Evolutionary conservation across 352 stramenopile species (phyloP).

Genomic region (Detonula confervacea): DNA sequence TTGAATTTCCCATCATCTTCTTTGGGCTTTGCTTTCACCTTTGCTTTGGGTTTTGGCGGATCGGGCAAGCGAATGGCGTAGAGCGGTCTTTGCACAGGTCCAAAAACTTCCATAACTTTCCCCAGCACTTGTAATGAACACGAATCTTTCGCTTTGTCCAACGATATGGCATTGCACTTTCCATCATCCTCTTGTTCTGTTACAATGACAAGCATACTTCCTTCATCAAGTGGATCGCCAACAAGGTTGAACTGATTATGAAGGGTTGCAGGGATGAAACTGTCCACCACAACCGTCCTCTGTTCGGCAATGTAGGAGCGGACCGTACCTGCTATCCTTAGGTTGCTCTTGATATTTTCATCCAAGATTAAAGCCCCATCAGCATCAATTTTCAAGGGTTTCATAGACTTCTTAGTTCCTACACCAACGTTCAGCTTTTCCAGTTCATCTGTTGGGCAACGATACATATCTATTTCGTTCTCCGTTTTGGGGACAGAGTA

Average conservation of each 20-base stretch:
- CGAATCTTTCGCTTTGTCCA: conserved; percentile 22
- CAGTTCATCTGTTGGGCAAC: conserved; percentile 56
- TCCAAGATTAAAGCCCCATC: conserved; percentile 23
- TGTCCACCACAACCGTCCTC: conserved; percentile 75
- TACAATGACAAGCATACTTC: conserved; percentile 68
- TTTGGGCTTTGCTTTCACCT: not conserved
- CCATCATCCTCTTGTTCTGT: conserved; percentile 11
- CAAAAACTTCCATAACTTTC: conserved; percentile 84
- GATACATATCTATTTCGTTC: conserved; percentile 75
- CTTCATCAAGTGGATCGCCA: conserved; percentile 61
- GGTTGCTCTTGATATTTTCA: conserved; percentile 21
- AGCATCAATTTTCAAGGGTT: conserved; percentile 1
- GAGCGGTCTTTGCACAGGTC: conserved; percentile 72
- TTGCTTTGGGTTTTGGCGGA: conserved; percentile 26
- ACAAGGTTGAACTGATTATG: conserved; percentile 7
- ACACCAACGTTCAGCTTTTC: conserved; percentile 56
- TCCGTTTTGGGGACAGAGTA: conserved; percentile 55
- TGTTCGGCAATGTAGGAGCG: conserved; percentile 69
- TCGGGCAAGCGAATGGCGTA: conserved; percentile 75
- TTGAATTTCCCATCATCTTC: conserved; percentile 19
- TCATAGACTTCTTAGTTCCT: not conserved
- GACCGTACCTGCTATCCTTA: conserved; percentile 58
- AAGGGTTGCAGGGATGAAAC: conserved; percentile 34
- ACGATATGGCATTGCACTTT: conserved; percentile 19
- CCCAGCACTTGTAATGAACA: conserved; percentile 63